Conservation (phyloP, 305 asterid species). For the Ajuga reptans region DNA sequence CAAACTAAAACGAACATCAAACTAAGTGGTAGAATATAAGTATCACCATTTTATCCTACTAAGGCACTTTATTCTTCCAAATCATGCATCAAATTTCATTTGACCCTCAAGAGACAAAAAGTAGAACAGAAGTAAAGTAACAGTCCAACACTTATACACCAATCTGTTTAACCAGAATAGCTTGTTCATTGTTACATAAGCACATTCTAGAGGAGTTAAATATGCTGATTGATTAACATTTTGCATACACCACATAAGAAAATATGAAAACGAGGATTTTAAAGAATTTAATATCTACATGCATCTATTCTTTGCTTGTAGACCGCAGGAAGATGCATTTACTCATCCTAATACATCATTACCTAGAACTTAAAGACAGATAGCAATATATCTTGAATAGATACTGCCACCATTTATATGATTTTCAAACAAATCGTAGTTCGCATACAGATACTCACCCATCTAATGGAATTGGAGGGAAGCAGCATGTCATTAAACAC, state of each 20-base stretch:
- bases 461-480: slow-evolving; percentile 77
- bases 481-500: slow-evolving; percentile 95
- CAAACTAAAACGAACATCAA: neutral
- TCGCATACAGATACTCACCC: slow-evolving; percentile 56
- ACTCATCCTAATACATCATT: neutral
- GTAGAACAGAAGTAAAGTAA: neutral
- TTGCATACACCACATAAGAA: neutral
- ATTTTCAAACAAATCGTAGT: slow-evolving; percentile 17
- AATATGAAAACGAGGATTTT: neutral
- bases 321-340: neutral
- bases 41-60: neutral
- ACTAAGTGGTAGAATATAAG: neutral
- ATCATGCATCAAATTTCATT: neutral
- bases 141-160: neutral
- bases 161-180: neutral
- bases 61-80: neutral
- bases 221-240: slow-evolving; percentile 1
- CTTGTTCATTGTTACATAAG: neutral
- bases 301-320: slow-evolving; percentile 14
- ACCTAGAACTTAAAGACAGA: slow-evolving; percentile 5
- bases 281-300: slow-evolving; percentile 9
- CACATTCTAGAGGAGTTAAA: slow-evolving; percentile 9
- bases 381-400: neutral
- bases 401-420: neutral
- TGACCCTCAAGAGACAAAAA: neutral